Base-by-base conservation (phyloP, 176 grass and related monocot genomes). In the Tuctoria greenei region DNA sequence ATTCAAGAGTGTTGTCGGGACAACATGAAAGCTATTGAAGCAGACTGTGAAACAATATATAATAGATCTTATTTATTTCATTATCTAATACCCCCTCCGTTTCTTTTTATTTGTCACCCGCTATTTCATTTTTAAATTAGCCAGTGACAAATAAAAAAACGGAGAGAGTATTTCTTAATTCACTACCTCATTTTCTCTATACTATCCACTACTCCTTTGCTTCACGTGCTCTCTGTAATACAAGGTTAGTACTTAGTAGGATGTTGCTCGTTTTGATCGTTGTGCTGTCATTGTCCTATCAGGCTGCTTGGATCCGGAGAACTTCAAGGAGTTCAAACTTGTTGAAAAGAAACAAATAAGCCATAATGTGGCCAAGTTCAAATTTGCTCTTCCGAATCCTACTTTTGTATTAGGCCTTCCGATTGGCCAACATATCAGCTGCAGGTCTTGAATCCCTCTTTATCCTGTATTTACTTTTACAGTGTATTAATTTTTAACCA, bases 351-450 rank as follows among this genome's bases (percentile, higher is more conserved):
- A 51, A 34, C 91, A 97, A 57, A 68, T 93, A 36, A 97, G 94
- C 64, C 91, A 93, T 74, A 97, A 97, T 62, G 94, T 97, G 45
- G 94, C 94, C 49, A 97, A 81, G 49, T 97, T 97, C 67, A 85
- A 81, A 64, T 97, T 97, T 76, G 71, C 86, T 73, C 90, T 97
- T 63, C 94, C 86, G 44, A 82, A 75, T 10, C 86, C 88, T 64
- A 91, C 84, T 69, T 97, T 88, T 83, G 78, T 71, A 68, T 72
- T 97, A 40, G 90, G 90, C 58, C 90, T 97, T 75, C 94, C 90
- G 14, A 91, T 97, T 68, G 94, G 94, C 24, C 94, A 97, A 81
- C 94, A 97, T 81, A 97, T 97, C 55, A 97, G 94, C 38, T 97
- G 94, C 91, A 97, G 94, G 94, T 97, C 50, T 50, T 39, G 35